These are phyloP conservation scores for Saccharum spontaneum DNA, from an alignment of 176 grass and related monocot genomes.

Conservation along the genomic window DNA sequence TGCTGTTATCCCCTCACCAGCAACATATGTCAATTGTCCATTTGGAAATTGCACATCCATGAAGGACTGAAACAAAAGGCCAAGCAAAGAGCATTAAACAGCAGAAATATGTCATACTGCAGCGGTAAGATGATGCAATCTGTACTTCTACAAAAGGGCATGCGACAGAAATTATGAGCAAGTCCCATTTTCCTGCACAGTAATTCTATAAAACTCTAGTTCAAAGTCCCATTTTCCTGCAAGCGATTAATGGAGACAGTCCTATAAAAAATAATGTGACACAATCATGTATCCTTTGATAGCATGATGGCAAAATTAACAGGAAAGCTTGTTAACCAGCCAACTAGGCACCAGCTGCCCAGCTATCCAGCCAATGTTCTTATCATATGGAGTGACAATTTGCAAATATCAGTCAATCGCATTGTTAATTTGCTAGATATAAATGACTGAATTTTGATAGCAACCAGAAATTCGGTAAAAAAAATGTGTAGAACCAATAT, in stretches of 20 bases:
- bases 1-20: constrained; percentile 86
- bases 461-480: neutral
- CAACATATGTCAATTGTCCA: constrained; percentile 89
- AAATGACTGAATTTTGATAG: neutral
- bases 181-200: neutral
- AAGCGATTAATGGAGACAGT: neutral
- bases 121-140: constrained; percentile 5
- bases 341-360: neutral
- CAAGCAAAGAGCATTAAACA: constrained; percentile 20
- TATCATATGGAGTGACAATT: constrained; percentile 1
- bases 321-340: constrained; percentile 3
- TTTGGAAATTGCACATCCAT: constrained; percentile 95
- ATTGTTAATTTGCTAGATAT: neutral
- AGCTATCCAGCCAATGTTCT: neutral
- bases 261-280: neutral
- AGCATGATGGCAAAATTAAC: neutral
- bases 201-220: neutral
- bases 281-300: constrained; percentile 6
- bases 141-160: neutral
- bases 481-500: neutral
- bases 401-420: neutral
- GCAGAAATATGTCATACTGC: neutral
- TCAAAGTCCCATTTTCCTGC: neutral
- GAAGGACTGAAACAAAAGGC: constrained; percentile 65
- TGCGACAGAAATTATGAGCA: neutral